Base-by-base conservation (phyloP, 768 basidiomycete species). In the Suillus luteus region DNA sequence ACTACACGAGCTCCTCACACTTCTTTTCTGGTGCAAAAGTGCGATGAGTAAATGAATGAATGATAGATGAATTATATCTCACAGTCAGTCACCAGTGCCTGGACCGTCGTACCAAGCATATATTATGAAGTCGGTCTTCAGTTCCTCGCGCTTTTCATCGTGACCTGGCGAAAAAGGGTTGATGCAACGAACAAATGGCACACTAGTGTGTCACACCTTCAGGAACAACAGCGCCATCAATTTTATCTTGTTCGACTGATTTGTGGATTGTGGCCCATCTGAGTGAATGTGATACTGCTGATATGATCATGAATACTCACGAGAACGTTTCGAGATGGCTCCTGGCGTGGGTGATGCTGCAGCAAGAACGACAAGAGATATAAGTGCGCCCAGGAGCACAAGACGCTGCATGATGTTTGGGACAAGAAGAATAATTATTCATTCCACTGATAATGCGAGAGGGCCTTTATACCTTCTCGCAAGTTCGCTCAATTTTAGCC, bases 321-420 rank as follows among this genome's bases (percentile, higher is more conserved):
- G 17, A 9, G 24, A 19, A 40, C 9, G 17, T 40, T 27, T 9
- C 4, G 19, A 24, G 38, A 17, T 27, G 2, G 55, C 55, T 57
- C 9, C 22, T 27, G 24, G 55, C 24, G 37, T 27, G 22, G 55
- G 61, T n/a, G 55, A 61, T 5, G 61, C 55, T 38, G 37, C 10
- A 38, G 55, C 55, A 31, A 61, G 14, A 22, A 41, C n/a, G 24
- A 27, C 22, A 9, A 61, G 6, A 27, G 54, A 59, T 12, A 24
- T 2, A 14, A 61, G 37, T 14, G 55, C 37, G 24, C 61, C 8
- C 15, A 61, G 27, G 22, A 61, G 12, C 38, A 61, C 12, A 38
- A 22, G 24, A 38, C 57, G 60, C 14, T 61, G 52, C 60, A 61
- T 59, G 17, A 61, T 59, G 17, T 58, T 35, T 57, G 15, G 11